Base-by-base conservation (phyloP, 73 alveolate species). In the Blepharisma stoltei region DNA sequence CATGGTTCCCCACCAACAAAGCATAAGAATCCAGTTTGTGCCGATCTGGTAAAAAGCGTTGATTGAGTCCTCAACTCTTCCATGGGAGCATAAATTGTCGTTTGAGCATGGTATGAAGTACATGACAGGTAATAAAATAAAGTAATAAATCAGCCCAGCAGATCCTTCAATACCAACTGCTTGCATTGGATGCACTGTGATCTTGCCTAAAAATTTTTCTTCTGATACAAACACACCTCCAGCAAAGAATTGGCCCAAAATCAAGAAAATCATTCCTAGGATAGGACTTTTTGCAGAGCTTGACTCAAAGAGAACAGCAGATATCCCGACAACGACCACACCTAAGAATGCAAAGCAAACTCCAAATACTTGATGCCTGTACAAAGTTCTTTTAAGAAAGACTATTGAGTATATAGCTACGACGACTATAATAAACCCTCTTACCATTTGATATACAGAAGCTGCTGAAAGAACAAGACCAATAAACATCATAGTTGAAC, bases 141-240 rank as follows among this genome's bases (percentile, higher is more conserved):
- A 78, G 54, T 83, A 94, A 47, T 83, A 77, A 25, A 76, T 27
- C 0, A 87, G 71, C 6, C 99, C 99, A 95, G 96, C 90, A 84
- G 89, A 66, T 53, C 99, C 99, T 87, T 96, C 99, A 52, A 86
- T 76, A 5, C 98, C 99, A n/a, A 93, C 99, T 0, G 94, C 98
- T 81, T 88, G 86, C 77, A 96, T 71, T 55, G 98, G 98, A 65
- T 91, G 66, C 3, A 52, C 66, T 52, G 23, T 20, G 75, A 90
- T 89, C 83, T 80, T 90, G 86, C 89, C 88, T 90, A 76, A 83
- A 80, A 84, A 91, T 85, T 82, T 52, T 80, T 90, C 80, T 89
- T 94, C 95, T 77, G 83, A 86, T 1, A 81, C 71, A 46, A 89
- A 69, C 49, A 76, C 76, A 52, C 81, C 78, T 27, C 76, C 70